Conservation (phyloP, 2,329 filamentous ascomycete genomes). For the Graphiopsis chlorocephala region DNA sequence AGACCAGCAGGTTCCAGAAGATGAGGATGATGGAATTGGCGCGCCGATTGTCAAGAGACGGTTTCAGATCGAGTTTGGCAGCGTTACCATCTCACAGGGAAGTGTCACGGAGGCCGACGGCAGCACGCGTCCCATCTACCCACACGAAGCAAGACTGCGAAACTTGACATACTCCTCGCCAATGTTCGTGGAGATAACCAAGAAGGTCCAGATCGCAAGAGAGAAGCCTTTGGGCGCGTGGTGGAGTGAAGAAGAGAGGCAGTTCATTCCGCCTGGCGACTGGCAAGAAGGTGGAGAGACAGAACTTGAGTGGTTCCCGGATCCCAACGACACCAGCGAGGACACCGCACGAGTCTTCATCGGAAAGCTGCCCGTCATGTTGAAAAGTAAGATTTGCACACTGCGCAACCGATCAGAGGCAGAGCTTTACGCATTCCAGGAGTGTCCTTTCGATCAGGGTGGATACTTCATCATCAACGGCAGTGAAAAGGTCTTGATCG, state of each 20-base stretch:
- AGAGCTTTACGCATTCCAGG: slow-evolving; percentile 84
- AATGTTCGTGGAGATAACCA: slow-evolving; percentile 83
- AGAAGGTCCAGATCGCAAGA: slow-evolving; percentile 77
- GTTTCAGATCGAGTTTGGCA: slow-evolving; percentile 93
- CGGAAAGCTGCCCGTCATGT: slow-evolving; percentile 94
- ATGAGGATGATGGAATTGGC: slow-evolving; percentile 63
- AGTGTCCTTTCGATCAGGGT: slow-evolving; percentile 97
- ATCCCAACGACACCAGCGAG: slow-evolving; percentile 33
- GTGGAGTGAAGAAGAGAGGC: slow-evolving; percentile 64
- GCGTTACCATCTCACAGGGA: slow-evolving; percentile 82
- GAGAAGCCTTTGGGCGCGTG: slow-evolving; percentile 65
- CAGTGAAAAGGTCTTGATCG: slow-evolving; percentile 96
- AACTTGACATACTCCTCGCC: slow-evolving; percentile 95
- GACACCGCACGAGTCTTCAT: slow-evolving; percentile 79
- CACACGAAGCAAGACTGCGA: slow-evolving; percentile 91
- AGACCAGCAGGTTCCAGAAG: slow-evolving; percentile 82
- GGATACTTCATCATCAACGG: slow-evolving; percentile 99
- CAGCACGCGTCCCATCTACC: slow-evolving; percentile 77
- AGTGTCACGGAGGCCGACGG: slow-evolving; percentile 93
- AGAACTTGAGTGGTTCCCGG: slow-evolving; percentile 47
- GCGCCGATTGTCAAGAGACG: slow-evolving; percentile 76
- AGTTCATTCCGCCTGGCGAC: slow-evolving; percentile 27
- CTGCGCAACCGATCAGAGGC: slow-evolving; percentile 80
- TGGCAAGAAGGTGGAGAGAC: slow-evolving; percentile 46
- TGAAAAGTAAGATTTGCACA: slow-evolving; percentile 95